Evolutionary conservation across 345 rosid species (phyloP).

Genomic region (Moringa oleifera): DNA sequence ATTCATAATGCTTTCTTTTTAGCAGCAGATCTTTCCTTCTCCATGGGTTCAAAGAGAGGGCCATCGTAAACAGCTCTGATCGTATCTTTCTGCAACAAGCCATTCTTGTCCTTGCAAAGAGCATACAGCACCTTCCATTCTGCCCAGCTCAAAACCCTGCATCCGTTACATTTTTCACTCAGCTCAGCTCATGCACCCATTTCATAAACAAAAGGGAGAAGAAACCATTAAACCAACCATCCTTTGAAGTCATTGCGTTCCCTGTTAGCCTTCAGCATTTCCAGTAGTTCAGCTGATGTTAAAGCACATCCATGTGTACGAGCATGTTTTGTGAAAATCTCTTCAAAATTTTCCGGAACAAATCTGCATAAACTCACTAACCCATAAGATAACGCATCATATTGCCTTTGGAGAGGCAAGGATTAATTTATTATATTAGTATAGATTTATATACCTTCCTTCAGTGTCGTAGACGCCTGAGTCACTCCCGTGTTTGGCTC

Average conservation of each 20-base stretch:
- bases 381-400: too few species aligned
- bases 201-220: not conserved
- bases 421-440: too few species aligned
- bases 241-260: constrained; percentile 51
- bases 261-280: constrained; percentile 49
- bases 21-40: constrained; percentile 41
- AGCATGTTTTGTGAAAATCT: constrained; percentile 57
- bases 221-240: constrained; percentile 51
- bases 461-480: constrained; percentile 71
- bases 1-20: constrained; percentile 44
- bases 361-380: constrained; percentile 44
- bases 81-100: constrained; percentile 59
- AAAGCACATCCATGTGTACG: constrained; percentile 35
- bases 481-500: constrained; percentile 78
- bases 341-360: constrained; percentile 64
- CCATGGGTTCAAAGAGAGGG: constrained; percentile 55
- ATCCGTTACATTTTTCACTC: constrained; percentile 80
- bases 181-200: constrained; percentile 24
- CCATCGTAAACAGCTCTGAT: constrained; percentile 74
- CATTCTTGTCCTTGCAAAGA: constrained; percentile 67
- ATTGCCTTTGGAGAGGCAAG: too few species aligned
- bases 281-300: constrained; percentile 40
- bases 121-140: constrained; percentile 63
- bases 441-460: constrained; percentile 45
- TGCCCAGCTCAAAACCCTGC: constrained; percentile 52